phyloP scores from a whole-genome alignment of 2,329 filamentous ascomycete genomes.

The Fusarium illudens region DNA sequence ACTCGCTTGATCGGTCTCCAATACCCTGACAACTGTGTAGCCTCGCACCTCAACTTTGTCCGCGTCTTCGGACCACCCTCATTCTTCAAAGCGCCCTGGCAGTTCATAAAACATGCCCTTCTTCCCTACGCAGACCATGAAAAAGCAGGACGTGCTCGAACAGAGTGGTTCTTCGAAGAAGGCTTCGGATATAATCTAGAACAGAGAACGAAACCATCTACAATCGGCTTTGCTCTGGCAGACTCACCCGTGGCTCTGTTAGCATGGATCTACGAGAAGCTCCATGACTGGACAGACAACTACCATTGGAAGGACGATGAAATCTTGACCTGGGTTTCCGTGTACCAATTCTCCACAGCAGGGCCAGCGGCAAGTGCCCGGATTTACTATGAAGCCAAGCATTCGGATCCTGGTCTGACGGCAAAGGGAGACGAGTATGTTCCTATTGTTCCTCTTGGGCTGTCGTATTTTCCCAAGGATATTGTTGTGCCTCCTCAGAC shows the following conservation, averaged over 20 bases:
- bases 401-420: slow-evolving; percentile 44
- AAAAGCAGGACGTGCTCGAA: slow-evolving; percentile 58
- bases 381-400: slow-evolving; percentile 76
- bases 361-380: slow-evolving; percentile 72
- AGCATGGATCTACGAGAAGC: slow-evolving; percentile 83
- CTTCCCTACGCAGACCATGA: slow-evolving; percentile 56
- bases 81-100: slow-evolving; percentile 60
- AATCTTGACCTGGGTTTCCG: slow-evolving; percentile 75
- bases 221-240: slow-evolving; percentile 72
- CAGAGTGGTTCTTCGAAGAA: slow-evolving; percentile 64
- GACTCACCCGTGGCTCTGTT: slow-evolving; percentile 76
- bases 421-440: slow-evolving; percentile 40
- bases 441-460: slow-evolving; percentile 52
- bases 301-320: slow-evolving; percentile 82
- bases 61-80: slow-evolving; percentile 58
- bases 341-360: slow-evolving; percentile 76
- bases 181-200: slow-evolving; percentile 51
- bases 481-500: slow-evolving; percentile 60
- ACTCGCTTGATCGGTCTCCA: slow-evolving; percentile 67
- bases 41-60: slow-evolving; percentile 63
- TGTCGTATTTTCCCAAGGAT: slow-evolving; percentile 67
- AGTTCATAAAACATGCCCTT: slow-evolving; percentile 63
- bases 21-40: slow-evolving; percentile 65
- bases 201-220: slow-evolving; percentile 74
- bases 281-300: slow-evolving; percentile 77